These are phyloP conservation scores for Colletotrichum eremochloae DNA, from an alignment of 2,329 filamentous ascomycete species.

Conservation along the genomic window DNA sequence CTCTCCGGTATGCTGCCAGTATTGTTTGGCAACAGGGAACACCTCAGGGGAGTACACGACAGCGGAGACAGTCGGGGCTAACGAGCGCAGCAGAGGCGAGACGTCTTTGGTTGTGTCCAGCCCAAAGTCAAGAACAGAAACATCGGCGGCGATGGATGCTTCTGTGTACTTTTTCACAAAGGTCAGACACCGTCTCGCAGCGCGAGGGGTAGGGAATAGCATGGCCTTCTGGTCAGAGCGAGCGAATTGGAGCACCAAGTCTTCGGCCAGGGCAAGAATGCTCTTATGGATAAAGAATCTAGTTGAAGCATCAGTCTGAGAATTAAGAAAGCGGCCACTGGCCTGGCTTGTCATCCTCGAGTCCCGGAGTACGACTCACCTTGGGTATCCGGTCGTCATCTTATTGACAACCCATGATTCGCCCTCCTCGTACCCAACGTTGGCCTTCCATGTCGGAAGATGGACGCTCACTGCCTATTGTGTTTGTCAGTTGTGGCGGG, in stretches of 20 bases:
- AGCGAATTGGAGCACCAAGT: slow-evolving; percentile 76
- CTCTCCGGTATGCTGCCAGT: slow-evolving; percentile 97
- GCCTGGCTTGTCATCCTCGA: background rate
- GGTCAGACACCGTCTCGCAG: slow-evolving; percentile 78
- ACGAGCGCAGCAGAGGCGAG: slow-evolving; percentile 64
- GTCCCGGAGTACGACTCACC: slow-evolving; percentile 60
- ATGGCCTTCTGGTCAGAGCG: slow-evolving; percentile 76
- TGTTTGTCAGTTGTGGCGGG: background rate
- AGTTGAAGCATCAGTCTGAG: slow-evolving; percentile 39
- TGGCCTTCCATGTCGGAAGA: slow-evolving; percentile 91
- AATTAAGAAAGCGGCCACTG: background rate
- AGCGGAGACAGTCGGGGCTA: slow-evolving; percentile 74
- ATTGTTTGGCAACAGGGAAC: slow-evolving; percentile 85
- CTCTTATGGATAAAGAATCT: slow-evolving; percentile 93
- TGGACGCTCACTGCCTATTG: slow-evolving; percentile 93
- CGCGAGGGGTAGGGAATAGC: slow-evolving; percentile 81
- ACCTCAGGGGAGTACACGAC: slow-evolving; percentile 78
- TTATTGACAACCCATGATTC: slow-evolving; percentile 86
- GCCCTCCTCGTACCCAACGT: slow-evolving; percentile 94
- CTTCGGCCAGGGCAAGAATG: slow-evolving; percentile 79
- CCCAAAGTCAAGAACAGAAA: slow-evolving; percentile 73
- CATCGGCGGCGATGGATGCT: slow-evolving; percentile 60
- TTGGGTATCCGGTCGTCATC: slow-evolving; percentile 92
- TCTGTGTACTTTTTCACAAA: slow-evolving; percentile 77
- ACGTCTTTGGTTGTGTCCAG: slow-evolving; percentile 69